A percentile compares a stretch with the other conserved stretches of the same genome.
Conservation (phyloP, 306 rosid species). For the Corylus avellana region DNA sequence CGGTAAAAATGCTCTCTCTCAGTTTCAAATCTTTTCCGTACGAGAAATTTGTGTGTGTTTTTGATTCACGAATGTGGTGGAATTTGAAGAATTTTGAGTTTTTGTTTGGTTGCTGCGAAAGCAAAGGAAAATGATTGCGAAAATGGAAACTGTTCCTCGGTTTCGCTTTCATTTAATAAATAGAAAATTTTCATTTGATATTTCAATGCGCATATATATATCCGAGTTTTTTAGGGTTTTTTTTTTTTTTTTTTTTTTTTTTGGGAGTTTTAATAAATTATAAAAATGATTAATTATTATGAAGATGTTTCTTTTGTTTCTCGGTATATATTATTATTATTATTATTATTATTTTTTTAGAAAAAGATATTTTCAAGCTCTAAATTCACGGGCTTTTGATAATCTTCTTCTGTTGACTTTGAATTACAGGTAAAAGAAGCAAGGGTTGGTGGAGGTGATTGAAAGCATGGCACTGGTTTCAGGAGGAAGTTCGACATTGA, state of each 20-base stretch:
- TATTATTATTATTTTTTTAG: no score
- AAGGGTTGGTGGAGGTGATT: constrained; percentile 12
- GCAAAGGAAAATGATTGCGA: not conserved
- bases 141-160: not conserved
- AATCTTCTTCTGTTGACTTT: constrained; percentile 13
- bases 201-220: not conserved
- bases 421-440: constrained; percentile 29
- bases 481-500: constrained; percentile 69
- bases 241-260: no score
- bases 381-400: no score
- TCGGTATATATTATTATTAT: no score
- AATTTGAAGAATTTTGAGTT: not conserved
- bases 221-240: no score
- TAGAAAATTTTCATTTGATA: not conserved
- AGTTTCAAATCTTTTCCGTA: not conserved
- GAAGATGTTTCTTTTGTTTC: not conserved
- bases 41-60: not conserved
- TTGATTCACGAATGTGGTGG: not conserved
- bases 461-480: constrained; percentile 67
- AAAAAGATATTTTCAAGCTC: no score
- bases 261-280: not conserved
- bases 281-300: not conserved
- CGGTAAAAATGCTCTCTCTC: not conserved
- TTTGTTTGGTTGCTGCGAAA: constrained; percentile 10
- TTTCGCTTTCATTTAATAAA: not conserved